phyloP scores from a whole-genome alignment of 495 filamentous ascomycete species.

The Neurospora intermedia region DNA sequence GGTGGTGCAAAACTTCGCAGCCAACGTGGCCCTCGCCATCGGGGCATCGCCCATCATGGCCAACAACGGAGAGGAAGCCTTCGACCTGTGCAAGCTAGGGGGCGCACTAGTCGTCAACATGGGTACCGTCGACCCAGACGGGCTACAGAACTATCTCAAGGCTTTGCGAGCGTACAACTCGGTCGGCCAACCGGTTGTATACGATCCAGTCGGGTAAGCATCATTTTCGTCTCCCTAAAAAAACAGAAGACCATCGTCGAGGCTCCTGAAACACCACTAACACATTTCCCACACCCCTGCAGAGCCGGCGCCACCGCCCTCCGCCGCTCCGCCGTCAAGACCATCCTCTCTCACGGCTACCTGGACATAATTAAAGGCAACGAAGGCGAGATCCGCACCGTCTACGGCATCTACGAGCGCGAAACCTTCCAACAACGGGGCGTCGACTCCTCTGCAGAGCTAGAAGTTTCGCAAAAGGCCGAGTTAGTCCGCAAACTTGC shows the following conservation, averaged over 20 bases:
- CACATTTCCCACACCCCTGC: background rate
- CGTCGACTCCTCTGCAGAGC: constrained; percentile 68
- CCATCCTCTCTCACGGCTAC: constrained; percentile 62
- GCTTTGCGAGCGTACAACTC: constrained; percentile 65
- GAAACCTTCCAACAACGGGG: constrained; percentile 58
- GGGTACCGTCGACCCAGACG: constrained; percentile 73
- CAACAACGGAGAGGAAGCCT: constrained; percentile 71
- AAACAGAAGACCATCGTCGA: background rate
- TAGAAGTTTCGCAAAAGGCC: constrained; percentile 40
- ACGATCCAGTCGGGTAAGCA: constrained; percentile 74
- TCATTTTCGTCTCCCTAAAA: background rate
- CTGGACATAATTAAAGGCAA: constrained; percentile 93
- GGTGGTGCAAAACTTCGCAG: constrained; percentile 87
- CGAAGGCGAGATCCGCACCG: constrained; percentile 76
- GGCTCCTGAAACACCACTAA: background rate
- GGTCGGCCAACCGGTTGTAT: constrained; percentile 61
- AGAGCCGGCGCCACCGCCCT: constrained; percentile 68
- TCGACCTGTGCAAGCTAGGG: constrained; percentile 57
- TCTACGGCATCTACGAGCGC: constrained; percentile 56
- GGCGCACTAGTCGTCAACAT: constrained; percentile 83
- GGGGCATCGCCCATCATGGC: constrained; percentile 94
- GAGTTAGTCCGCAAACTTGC: constrained; percentile 55
- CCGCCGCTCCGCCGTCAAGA: constrained; percentile 57
- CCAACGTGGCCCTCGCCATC: constrained; percentile 74
- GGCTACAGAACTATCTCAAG: constrained; percentile 51